Base-by-base conservation (phyloP, 306 rosid species). In the Vigna nakashimae region DNA sequence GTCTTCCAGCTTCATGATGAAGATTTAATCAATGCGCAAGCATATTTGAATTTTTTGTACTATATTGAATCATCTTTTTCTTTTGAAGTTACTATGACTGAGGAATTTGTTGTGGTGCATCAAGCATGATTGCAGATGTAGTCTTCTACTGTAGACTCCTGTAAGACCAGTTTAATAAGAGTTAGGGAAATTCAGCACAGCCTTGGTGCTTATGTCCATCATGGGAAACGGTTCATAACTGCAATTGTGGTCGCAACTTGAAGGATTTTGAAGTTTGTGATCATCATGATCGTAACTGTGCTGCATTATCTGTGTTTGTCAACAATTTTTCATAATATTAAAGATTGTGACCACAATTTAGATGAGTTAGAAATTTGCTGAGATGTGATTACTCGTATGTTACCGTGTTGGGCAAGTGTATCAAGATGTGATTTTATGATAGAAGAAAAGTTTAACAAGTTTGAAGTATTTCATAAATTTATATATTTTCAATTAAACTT, bases 1-100 rank as follows among this genome's bases (percentile, higher is more conserved):
- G 80, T 76, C 82, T 79, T 76, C 84, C 84, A 66, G 56, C 73
- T 56, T 69, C 77, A 60, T 60, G 34, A 18, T 71, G 51, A 64
- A 74, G 59, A 70, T 62, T 36, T 84, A 62, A 73, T 60, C 77
- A 73, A 73, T 59, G 75, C 80, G 56, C 66, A 78, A 69, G 76
- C 76, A 62, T 56, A 48, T 74, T 78, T 65, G 57, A 52, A 24
- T 14, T 71, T 73, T 73, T 78, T 82, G 84, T 79, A 75, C 49
- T 12, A 69, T 75, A 64, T 42, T 74, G 69, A 75, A 69, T 55
- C 42, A 40, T 68, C 11, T 1, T 68, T 68, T 67, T 46, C 69
- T 40, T 70, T 4, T 43, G 4, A 62, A 32, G 51, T 65, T 71
- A 6, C 60, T 53, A 51, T 52, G 60, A 51, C 36, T 32, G 45